Evolutionary conservation across 805 yeast genomes (phyloP), one percentile per base, ranked within the genome.

Genomic region (Teunomyces panamensis): DNA sequence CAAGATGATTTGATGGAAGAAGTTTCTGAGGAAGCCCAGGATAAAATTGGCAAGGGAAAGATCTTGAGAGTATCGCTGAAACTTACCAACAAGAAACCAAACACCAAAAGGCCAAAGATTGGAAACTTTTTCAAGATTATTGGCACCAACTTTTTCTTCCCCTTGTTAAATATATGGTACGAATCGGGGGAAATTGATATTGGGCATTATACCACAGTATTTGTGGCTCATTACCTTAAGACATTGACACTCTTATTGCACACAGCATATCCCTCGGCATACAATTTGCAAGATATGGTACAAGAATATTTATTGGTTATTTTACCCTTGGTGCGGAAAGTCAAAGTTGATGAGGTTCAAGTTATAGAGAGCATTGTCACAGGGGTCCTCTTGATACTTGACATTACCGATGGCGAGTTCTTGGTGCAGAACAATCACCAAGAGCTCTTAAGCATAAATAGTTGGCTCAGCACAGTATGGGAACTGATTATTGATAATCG

Each of bases 211-310:
- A 76, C 86, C 0, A 73, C 78, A 1, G 55, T 84, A 1, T 62
- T 85, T 16, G 69, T 72, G 30, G 73, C 80, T 0, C 91, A 86
- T 58, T 85, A 74, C 60, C 54, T 86, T 41, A 75, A 79, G 46
- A 82, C 88, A 0, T 57, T 86, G 46, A 73, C 81, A 0, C 56
- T 85, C n/a, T 55, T 86, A 2, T 59, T 84, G 16, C 80, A 79
- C 45, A 68, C 81, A 43, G 81, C 86, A 0, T 77, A 79, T 50
- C 89, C 89, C 0, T 66, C 80, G 2, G 65, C 80, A 0, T 52
- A 65, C 1, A 76, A 79, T 39, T 57, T 81, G 20, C 59, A 66
- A 1, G 87, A 79, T 32, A 84, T 87, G 88, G 69, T 79, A 1
- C 58, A 65, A 2, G 90, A 85, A 51, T 63, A 75, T 46, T 51